Evolutionary conservation across 108 stramenopile genomes (phyloP), one percentile per base, ranked within the genome.

Genomic region (Stephanodiscus triporus): DNA sequence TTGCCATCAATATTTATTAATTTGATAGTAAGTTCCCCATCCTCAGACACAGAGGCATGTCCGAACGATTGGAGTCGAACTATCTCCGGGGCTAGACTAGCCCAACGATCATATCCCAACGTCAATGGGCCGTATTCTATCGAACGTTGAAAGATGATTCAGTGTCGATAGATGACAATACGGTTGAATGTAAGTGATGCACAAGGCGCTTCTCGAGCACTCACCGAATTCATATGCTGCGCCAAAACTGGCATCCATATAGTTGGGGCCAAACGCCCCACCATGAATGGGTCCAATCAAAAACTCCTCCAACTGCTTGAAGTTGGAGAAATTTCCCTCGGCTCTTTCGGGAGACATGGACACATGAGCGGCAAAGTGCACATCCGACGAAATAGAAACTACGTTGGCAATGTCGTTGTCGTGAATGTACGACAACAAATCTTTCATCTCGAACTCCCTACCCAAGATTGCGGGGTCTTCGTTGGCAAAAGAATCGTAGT

Each of bases 221-320:
- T 55, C 51, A 78, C 77, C 80, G 54, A 75, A 81, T 23, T 30
- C 68, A 45, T 75, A 75, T 0, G 24, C 47, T 26, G 81, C 68
- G 23, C 81, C 81, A 51, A 82, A 82, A 72, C 70, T 67, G 11
- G 75, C 23, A 59, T 82, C 81, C 74, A 82, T 70, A 36, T 50
- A 75, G 63, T 75, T 75, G 0, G 80, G 80, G n/a, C 80, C 80
- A 38, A 81, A 81, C 2, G 74, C 45, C 11, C 81, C 80, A 23
- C 70, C 75, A 61, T 82, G 75, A 51, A 82, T 76, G 0, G 81
- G 81, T 0, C 81, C 75, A 72, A 82, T 82, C 27, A 76, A 51
- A 60, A 76, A 82, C 51, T 82, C 81, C 58, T 82, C 81, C 55
- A 82, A 56, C 6, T 40, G 70, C 29, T 71, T 76, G 40, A 76